Evolutionary conservation across 2,329 filamentous ascomycete species (phyloP), one percentile per base, ranked within the genome.

Genomic region (Xylariaceae sp.): DNA sequence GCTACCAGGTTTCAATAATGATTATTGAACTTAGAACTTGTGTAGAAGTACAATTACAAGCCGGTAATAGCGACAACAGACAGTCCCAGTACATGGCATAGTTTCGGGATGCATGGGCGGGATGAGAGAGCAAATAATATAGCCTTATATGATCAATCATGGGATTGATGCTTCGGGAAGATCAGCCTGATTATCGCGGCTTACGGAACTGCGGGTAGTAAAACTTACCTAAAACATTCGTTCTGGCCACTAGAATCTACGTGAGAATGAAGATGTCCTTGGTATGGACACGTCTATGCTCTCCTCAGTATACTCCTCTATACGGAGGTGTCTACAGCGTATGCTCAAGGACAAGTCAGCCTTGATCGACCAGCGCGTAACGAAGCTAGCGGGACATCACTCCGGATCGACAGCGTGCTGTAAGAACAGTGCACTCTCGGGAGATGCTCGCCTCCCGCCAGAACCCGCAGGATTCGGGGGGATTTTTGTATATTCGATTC

Each of bases 331-430:
- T 9, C 35, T 18, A 4, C 23, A 16, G 11, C 16, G 21, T 45
- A 10, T 9, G 26, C 10, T 20, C 11, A 11, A 23, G 6, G 16
- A 40, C 16, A 36, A 18, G 15, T 13, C 29, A 3, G 15, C 7
- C 10, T 23, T 36, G 26, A 11, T 43, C 20, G 23, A 10, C 40
- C 9, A 8, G 23, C n/a, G 24, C 6, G 11, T 13, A 13, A 3
- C 11, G 39, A 27, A 26, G 20, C 15, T 4, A 13, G 21, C 51
- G 51, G 51, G 18, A 51, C 13, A 8, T 16, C 26, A 8, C 29
- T 29, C 55, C 51, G 47, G 51, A 58, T 58, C 51, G 47, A 43
- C 55, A 55, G 10, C 33, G 24, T 41, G 23, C 44, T 43, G 26
- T 27, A 55, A 46, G 26, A 55, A 43, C 16, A 1, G 26, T 36